These are phyloP conservation scores for Amesomyces nigricolor DNA, from an alignment of 2,329 filamentous ascomycete genomes.

Conservation along the genomic window DNA sequence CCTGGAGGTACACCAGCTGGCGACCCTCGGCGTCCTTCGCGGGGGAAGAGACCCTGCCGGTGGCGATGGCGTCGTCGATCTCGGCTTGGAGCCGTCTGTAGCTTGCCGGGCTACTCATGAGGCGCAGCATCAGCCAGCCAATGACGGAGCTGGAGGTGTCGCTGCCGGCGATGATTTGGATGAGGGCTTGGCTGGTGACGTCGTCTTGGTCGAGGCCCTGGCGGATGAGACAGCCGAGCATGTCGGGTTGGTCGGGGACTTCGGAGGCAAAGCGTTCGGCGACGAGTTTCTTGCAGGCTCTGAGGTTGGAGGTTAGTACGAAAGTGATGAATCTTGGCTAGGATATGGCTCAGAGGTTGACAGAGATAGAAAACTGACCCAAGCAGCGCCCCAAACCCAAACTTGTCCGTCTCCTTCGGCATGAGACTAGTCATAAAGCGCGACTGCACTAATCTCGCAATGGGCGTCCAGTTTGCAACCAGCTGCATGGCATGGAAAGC, in stretches of 20 bases:
- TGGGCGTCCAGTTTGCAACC: slow-evolving; percentile 31
- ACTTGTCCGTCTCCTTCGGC: slow-evolving; percentile 36
- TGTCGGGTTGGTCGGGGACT: slow-evolving; percentile 30
- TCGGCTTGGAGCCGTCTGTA: slow-evolving; percentile 21
- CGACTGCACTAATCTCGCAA: slow-evolving; percentile 39
- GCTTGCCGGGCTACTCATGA: slow-evolving; percentile 39
- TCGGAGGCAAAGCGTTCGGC: not conserved
- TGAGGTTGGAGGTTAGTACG: too few species aligned
- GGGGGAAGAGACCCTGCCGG: slow-evolving; percentile 33
- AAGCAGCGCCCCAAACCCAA: slow-evolving; percentile 37
- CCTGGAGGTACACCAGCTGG: slow-evolving; percentile 34
- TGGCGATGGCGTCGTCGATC: slow-evolving; percentile 36
- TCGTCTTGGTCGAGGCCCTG: slow-evolving; percentile 28
- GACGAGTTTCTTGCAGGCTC: too few species aligned
- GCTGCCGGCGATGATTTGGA: slow-evolving; percentile 40
- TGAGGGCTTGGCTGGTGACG: slow-evolving; percentile 16
- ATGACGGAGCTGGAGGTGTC: slow-evolving; percentile 48
- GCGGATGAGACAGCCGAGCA: slow-evolving; percentile 39
- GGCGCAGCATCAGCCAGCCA: slow-evolving; percentile 41
- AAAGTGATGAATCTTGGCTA: too few species aligned
- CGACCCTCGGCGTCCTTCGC: slow-evolving; percentile 28
- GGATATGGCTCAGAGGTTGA: slow-evolving; percentile 5
- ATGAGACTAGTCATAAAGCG: slow-evolving; percentile 37
- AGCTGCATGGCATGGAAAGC: slow-evolving; percentile 36
- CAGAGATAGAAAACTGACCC: slow-evolving; percentile 17